Percentiles rank a stretch among this genome's conserved stretches.
phyloP scores from a whole-genome alignment of 192 early-diverging fungal genomes.

The Gonapodya sp. region DNA sequence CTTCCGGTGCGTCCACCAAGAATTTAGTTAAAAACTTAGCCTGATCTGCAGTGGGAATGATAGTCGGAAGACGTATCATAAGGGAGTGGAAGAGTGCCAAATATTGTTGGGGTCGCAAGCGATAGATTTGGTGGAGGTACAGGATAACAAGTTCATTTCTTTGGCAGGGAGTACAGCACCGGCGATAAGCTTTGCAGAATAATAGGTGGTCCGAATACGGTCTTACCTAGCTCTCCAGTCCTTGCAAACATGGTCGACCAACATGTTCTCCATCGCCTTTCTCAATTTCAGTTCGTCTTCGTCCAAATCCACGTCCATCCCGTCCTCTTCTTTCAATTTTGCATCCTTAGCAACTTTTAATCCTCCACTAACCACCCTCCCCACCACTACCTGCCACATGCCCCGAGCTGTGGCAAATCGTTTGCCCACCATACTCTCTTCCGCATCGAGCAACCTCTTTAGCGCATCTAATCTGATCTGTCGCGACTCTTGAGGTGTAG shows the following conservation, averaged over 20 bases:
- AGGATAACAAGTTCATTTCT: neutral
- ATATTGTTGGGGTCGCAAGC: neutral
- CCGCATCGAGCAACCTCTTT: neutral
- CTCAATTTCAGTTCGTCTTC: neutral
- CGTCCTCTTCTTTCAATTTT: neutral
- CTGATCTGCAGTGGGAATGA: slow-evolving; percentile 59
- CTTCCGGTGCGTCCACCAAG: slow-evolving; percentile 65
- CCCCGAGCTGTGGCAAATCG: neutral
- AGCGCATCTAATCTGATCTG: neutral
- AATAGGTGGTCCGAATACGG: neutral
- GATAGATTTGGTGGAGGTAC: neutral
- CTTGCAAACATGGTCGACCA: neutral
- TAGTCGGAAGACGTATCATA: neutral
- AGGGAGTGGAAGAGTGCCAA: neutral
- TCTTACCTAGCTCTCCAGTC: neutral
- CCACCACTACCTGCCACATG: neutral
- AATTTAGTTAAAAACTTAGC: slow-evolving; percentile 59
- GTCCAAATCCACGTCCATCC: neutral
- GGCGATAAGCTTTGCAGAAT: no score
- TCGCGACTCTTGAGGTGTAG: neutral
- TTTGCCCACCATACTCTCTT: neutral
- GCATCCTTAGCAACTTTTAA: neutral
- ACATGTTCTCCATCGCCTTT: neutral
- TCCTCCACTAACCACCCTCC: neutral
- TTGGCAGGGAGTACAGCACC: neutral